Conservation (phyloP, 768 basidiomycete species). For the Tulasnella sp. region DNA sequence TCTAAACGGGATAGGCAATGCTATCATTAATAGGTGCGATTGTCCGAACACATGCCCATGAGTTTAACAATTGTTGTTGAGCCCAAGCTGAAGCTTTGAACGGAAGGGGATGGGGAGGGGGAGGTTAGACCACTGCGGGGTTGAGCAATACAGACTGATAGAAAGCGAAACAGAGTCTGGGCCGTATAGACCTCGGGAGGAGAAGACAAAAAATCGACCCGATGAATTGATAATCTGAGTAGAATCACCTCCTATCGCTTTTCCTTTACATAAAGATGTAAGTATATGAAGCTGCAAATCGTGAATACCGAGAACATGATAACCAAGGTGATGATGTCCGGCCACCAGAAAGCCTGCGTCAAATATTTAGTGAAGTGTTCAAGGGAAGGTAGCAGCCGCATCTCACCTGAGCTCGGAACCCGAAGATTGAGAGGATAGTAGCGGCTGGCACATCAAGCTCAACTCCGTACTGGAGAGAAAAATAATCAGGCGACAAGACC, state of each 20-base stretch:
- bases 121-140: too few species aligned
- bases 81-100: too few species aligned
- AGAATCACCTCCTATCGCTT: constrained; percentile 39
- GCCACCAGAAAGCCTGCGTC: constrained; percentile 91
- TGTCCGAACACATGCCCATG: too few species aligned
- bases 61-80: too few species aligned
- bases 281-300: constrained; percentile 64
- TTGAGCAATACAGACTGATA: too few species aligned
- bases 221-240: neutral
- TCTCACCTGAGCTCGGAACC: constrained; percentile 78
- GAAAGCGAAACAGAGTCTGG: too few species aligned
- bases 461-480: constrained; percentile 72
- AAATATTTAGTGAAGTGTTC: neutral
- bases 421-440: constrained; percentile 90
- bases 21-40: too few species aligned
- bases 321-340: constrained; percentile 78
- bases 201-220: neutral
- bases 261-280: constrained; percentile 90
- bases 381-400: neutral
- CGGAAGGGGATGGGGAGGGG: too few species aligned
- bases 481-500: neutral
- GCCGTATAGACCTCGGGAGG: too few species aligned
- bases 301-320: constrained; percentile 86
- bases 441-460: constrained; percentile 96
- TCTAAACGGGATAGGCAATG: too few species aligned